Evolutionary conservation across 805 yeast genomes (phyloP).

Genomic region (Starmerella bacillaris): DNA sequence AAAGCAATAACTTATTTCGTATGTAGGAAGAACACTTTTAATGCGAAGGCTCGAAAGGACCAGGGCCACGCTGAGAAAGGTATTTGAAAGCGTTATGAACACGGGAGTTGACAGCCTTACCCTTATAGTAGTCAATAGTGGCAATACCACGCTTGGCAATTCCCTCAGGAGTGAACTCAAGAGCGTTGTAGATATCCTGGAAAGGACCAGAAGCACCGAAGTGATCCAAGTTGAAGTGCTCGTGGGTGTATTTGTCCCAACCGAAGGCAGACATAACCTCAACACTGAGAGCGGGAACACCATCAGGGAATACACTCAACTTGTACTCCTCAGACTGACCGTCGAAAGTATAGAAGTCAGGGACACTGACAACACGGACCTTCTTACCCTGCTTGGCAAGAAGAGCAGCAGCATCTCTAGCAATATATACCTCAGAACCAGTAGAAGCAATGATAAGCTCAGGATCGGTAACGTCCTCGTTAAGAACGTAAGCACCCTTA

Average conservation of each 20-base stretch:
- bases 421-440: slow-evolving; percentile 82
- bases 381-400: slow-evolving; percentile 47
- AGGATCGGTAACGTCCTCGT: slow-evolving; percentile 37
- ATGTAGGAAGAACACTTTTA: too few species aligned
- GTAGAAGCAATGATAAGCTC: slow-evolving; percentile 69
- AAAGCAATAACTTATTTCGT: too few species aligned
- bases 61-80: slow-evolving; percentile 19
- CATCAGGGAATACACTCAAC: slow-evolving; percentile 82
- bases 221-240: slow-evolving; percentile 85
- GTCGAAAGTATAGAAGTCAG: slow-evolving; percentile 84
- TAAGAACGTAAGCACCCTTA: slow-evolving; percentile 84
- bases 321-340: slow-evolving; percentile 62
- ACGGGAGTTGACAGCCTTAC: slow-evolving; percentile 56
- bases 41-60: slow-evolving; percentile 18
- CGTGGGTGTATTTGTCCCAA: slow-evolving; percentile 91
- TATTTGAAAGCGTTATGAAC: slow-evolving; percentile 24
- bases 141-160: slow-evolving; percentile 69
- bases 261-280: slow-evolving; percentile 86
- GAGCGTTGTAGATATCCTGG: slow-evolving; percentile 58
- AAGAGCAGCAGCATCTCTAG: slow-evolving; percentile 65
- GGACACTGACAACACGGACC: slow-evolving; percentile 76
- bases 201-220: slow-evolving; percentile 96
- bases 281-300: slow-evolving; percentile 78
- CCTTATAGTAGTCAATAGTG: slow-evolving; percentile 71
- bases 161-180: slow-evolving; percentile 87